These are phyloP conservation scores for Suhomyces tanzawaensis DNA, from an alignment of 805 yeast genomes.

Conservation along the genomic window DNA sequence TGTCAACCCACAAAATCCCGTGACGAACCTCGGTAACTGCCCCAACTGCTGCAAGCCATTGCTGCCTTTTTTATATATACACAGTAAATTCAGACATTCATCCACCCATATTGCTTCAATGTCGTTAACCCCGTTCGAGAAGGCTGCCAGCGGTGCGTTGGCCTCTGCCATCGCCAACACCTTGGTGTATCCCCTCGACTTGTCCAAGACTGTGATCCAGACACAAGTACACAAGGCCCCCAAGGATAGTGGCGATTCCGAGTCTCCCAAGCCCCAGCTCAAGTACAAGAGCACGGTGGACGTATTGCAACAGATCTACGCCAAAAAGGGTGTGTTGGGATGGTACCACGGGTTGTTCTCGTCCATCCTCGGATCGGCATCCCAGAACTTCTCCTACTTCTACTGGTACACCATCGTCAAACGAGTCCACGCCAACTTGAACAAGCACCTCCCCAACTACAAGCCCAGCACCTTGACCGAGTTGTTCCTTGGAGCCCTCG, in stretches of 20 bases:
- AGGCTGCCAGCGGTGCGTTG: conserved; percentile 78
- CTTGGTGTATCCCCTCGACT: conserved; percentile 76
- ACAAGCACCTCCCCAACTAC: conserved; percentile 35
- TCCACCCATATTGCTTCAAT: conserved; percentile 20
- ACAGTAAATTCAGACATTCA: background rate
- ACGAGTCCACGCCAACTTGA: conserved; percentile 45
- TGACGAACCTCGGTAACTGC: conserved; percentile 2
- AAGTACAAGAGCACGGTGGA: conserved; percentile 59
- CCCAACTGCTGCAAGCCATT: background rate
- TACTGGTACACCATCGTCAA: conserved; percentile 82
- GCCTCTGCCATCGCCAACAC: conserved; percentile 81
- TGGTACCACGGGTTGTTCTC: conserved; percentile 72
- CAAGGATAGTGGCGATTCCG: background rate
- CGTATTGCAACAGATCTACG: conserved; percentile 57
- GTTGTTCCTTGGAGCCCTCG: conserved; percentile 69
- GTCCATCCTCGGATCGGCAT: conserved; percentile 66
- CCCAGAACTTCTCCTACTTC: conserved; percentile 79
- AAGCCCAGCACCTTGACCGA: conserved; percentile 60
- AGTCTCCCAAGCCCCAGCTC: conserved; percentile 18
- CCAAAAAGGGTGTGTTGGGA: conserved; percentile 60
- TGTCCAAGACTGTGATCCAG: conserved; percentile 74
- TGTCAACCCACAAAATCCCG: background rate
- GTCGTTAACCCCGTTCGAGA: conserved; percentile 67
- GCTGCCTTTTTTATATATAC: background rate
- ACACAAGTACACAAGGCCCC: conserved; percentile 50